phyloP scores from a whole-genome alignment of 768 basidiomycete genomes.

The Termitomyces sp. region DNA sequence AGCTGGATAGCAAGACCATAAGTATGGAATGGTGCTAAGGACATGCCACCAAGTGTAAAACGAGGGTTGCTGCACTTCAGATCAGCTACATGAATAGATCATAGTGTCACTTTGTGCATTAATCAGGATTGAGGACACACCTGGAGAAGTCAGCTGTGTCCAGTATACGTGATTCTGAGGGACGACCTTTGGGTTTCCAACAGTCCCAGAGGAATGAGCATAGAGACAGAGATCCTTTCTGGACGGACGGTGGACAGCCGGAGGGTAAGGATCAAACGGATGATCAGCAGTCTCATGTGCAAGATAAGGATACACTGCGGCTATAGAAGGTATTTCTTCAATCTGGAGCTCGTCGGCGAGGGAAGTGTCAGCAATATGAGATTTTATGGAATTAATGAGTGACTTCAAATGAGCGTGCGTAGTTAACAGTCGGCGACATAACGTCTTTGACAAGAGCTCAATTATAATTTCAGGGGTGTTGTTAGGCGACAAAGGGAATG shows the following conservation, averaged over 20 bases:
- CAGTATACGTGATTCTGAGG: slow-evolving; percentile 27
- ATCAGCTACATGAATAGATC: neutral
- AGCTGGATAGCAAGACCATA: slow-evolving; percentile 30
- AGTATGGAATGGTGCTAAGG: slow-evolving; percentile 37
- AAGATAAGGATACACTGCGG: neutral
- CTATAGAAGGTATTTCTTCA: neutral
- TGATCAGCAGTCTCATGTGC: neutral
- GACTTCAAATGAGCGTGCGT: slow-evolving; percentile 25
- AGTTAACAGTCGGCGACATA: slow-evolving; percentile 34
- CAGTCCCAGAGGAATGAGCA: slow-evolving; percentile 39
- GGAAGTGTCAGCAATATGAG: slow-evolving; percentile 22
- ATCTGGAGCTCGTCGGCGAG: slow-evolving; percentile 16
- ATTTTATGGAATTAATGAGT: slow-evolving; percentile 28
- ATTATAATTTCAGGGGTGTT: slow-evolving; percentile 32
- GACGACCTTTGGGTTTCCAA: slow-evolving; percentile 43
- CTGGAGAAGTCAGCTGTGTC: slow-evolving; percentile 24
- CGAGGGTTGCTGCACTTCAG: slow-evolving; percentile 12
- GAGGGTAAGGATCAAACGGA: slow-evolving; percentile 25
- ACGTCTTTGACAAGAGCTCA: slow-evolving; percentile 32
- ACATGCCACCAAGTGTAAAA: slow-evolving; percentile 21
- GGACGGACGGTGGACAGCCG: slow-evolving; percentile 2
- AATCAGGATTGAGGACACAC: neutral
- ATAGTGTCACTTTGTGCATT: neutral
- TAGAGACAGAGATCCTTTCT: slow-evolving; percentile 22
- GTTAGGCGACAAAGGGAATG: slow-evolving; percentile 38